A percentile compares a stretch with the other conserved stretches of the same genome.
Evolutionary conservation across 768 basidiomycete genomes (phyloP).

Genomic region (Suillus subaureus): DNA sequence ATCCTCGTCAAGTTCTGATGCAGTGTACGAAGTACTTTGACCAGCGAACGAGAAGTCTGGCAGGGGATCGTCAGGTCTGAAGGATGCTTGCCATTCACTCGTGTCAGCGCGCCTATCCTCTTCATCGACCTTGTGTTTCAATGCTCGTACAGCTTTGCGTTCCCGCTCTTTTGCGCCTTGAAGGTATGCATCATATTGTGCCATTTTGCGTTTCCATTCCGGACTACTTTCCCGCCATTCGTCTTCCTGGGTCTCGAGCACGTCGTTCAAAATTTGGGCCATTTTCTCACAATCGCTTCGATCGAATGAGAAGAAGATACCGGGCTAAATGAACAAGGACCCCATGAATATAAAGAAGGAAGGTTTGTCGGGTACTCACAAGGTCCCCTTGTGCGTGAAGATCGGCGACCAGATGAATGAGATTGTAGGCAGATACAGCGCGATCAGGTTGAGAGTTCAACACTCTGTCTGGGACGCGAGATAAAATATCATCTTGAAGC

Average conservation of each 20-base stretch:
- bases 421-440: constrained; percentile 39
- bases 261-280: constrained; percentile 38
- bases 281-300: constrained; percentile 60
- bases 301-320: constrained; percentile 70
- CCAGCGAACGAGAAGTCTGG: constrained; percentile 64
- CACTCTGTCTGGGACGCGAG: constrained; percentile 18
- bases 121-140: constrained; percentile 39
- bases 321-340: constrained; percentile 45
- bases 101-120: constrained; percentile 27
- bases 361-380: constrained; percentile 39
- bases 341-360: neutral
- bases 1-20: constrained; percentile 51
- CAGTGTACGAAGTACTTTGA: constrained; percentile 42
- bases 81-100: constrained; percentile 51
- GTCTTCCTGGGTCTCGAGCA: constrained; percentile 46
- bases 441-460: constrained; percentile 38
- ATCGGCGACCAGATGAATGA: constrained; percentile 58
- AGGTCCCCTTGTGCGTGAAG: constrained; percentile 55
- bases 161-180: constrained; percentile 49
- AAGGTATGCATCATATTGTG: constrained; percentile 54
- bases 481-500: constrained; percentile 43
- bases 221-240: constrained; percentile 49
- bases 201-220: constrained; percentile 53
- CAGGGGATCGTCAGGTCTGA: constrained; percentile 59
- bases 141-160: constrained; percentile 41